These are phyloP conservation scores for Triticum urartu DNA, from an alignment of 176 grass and related monocot genomes.

Conservation along the genomic window DNA sequence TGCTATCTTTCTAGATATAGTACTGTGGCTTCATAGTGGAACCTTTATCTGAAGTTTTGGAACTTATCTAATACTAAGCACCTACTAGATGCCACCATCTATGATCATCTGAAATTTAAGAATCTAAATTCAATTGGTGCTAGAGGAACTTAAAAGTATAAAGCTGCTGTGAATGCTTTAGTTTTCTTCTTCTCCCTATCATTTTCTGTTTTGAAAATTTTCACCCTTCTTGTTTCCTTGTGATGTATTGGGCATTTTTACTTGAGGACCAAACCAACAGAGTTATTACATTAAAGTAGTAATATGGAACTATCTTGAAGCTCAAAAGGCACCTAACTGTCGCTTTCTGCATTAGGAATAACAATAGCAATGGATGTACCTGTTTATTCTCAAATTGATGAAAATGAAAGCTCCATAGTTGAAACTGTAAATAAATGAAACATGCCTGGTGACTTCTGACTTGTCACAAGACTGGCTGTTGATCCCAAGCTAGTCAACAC, in stretches of 20 bases:
- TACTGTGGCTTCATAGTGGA: neutral
- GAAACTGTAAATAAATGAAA: neutral
- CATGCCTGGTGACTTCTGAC: too few species aligned
- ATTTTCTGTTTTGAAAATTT: neutral
- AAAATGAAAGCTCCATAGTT: neutral
- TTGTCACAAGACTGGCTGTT: too few species aligned
- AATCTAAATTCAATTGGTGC: neutral
- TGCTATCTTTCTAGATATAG: constrained; percentile 11
- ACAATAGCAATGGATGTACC: neutral
- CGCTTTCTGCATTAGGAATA: neutral
- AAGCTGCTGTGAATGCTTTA: neutral
- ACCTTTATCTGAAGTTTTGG: neutral
- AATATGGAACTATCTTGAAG: neutral
- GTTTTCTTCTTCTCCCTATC: neutral
- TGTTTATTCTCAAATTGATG: neutral
- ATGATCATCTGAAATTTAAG: neutral
- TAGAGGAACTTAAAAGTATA: neutral
- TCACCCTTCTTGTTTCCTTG: neutral
- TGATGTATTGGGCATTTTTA: neutral
- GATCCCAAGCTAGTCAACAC: too few species aligned
- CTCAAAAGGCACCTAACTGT: neutral
- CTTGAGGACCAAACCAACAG: neutral
- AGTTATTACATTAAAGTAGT: constrained; percentile 9
- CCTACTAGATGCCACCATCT: neutral
- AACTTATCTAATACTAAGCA: neutral